These are phyloP conservation scores for Coemansia sp. DNA, from an alignment of 192 early-diverging fungal genomes.

Conservation along the genomic window DNA sequence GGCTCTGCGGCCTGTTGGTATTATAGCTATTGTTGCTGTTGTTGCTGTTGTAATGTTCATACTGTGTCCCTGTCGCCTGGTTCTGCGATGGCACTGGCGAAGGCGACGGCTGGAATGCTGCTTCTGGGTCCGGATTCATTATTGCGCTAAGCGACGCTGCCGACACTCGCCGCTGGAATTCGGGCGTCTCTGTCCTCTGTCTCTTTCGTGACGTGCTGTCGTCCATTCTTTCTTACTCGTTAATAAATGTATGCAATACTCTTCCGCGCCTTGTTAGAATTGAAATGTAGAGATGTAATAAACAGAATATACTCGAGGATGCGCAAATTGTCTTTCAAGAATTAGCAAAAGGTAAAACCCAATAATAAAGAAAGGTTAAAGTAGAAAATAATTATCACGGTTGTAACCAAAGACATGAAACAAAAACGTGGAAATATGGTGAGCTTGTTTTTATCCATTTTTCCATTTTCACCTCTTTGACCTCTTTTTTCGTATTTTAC, in stretches of 20 bases:
- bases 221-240: slow-evolving; percentile 4
- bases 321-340: too few relatives aligned
- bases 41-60: background rate
- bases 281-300: background rate
- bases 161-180: slow-evolving; percentile 41
- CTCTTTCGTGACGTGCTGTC: slow-evolving; percentile 32
- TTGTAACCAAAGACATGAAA: background rate
- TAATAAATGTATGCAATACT: too few relatives aligned
- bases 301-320: too few relatives aligned
- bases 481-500: background rate
- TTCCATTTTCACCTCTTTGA: background rate
- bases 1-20: slow-evolving; percentile 24
- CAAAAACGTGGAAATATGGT: slow-evolving; percentile 2
- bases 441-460: too few relatives aligned
- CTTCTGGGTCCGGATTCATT: slow-evolving; percentile 41
- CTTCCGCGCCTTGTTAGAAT: too few relatives aligned
- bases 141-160: slow-evolving; percentile 49
- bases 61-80: background rate
- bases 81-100: slow-evolving; percentile 11
- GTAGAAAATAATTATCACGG: background rate
- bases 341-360: background rate
- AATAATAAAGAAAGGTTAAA: background rate
- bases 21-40: background rate
- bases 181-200: slow-evolving; percentile 37
- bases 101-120: slow-evolving; percentile 28